Evolutionary conservation across 2,329 filamentous ascomycete species (phyloP).

Genomic region (Colletotrichum sp.): DNA sequence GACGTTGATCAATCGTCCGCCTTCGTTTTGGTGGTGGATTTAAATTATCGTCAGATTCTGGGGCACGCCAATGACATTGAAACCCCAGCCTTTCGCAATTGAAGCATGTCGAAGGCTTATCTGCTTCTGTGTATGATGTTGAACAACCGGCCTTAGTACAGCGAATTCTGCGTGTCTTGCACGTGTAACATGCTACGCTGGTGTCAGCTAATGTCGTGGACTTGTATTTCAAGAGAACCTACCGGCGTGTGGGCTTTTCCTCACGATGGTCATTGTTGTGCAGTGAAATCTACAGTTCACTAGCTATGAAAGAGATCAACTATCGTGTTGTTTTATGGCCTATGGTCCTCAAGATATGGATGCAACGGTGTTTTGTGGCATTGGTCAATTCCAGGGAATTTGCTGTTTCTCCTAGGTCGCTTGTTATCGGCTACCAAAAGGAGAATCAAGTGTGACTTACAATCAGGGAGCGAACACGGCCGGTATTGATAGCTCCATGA

Average conservation of each 20-base stretch:
- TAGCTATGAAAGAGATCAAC: background rate
- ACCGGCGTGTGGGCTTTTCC: background rate
- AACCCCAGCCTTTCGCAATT: background rate
- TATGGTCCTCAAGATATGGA: background rate
- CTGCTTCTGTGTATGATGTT: background rate
- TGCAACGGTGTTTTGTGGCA: background rate
- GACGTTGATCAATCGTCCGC: background rate
- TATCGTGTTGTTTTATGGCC: background rate
- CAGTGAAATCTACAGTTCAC: background rate
- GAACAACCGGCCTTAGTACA: background rate
- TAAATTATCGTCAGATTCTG: fast-evolving
- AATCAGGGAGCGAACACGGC: background rate
- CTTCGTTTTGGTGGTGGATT: background rate
- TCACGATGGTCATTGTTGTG: background rate
- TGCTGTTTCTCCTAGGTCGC: background rate
- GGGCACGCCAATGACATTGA: background rate
- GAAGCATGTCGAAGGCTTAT: background rate
- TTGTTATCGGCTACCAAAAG: background rate
- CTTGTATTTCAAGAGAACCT: background rate
- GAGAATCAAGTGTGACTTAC: background rate
- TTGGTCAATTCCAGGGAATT: background rate
- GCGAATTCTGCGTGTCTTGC: background rate
- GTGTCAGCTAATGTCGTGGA: background rate
- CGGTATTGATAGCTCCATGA: background rate
- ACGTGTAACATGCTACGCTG: background rate